phyloP scores from a whole-genome alignment of 2,329 filamentous ascomycete genomes.

The Venturia pyrina region DNA sequence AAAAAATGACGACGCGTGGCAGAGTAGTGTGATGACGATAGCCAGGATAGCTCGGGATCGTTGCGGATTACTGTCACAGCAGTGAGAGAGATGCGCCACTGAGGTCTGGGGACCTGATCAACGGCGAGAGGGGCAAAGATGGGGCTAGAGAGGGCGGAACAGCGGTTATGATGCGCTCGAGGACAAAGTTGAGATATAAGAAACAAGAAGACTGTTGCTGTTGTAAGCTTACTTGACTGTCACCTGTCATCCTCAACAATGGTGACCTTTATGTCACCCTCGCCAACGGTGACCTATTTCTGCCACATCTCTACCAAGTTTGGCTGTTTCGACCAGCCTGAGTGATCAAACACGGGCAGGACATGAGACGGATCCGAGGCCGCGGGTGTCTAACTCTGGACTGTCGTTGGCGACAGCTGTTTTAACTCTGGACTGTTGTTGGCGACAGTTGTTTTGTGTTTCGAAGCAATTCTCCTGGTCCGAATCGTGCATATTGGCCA shows the following conservation, averaged over 20 bases:
- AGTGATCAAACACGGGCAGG: neutral
- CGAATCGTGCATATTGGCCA: neutral
- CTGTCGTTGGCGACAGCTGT: neutral
- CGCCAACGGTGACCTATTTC: too few relatives aligned
- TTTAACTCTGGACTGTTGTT: neutral
- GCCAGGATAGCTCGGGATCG: neutral
- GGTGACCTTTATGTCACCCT: too few relatives aligned
- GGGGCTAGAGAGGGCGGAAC: neutral
- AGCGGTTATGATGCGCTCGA: too few relatives aligned
- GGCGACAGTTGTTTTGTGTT: neutral
- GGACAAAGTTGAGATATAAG: neutral
- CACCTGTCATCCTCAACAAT: too few relatives aligned
- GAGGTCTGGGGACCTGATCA: too few relatives aligned
- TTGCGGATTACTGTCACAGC: too few relatives aligned
- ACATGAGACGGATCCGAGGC: neutral
- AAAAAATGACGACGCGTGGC: neutral
- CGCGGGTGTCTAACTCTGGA: neutral
- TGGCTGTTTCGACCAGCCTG: neutral
- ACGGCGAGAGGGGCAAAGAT: neutral
- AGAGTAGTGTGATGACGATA: neutral
- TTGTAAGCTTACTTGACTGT: neutral
- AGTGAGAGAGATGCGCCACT: neutral
- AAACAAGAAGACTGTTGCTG: neutral
- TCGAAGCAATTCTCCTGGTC: neutral
- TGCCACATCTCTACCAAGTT: neutral